Evolutionary conservation across 2,329 filamentous ascomycete species (phyloP), one percentile per base, ranked within the genome.

Genomic region (Colletotrichum salicis): DNA sequence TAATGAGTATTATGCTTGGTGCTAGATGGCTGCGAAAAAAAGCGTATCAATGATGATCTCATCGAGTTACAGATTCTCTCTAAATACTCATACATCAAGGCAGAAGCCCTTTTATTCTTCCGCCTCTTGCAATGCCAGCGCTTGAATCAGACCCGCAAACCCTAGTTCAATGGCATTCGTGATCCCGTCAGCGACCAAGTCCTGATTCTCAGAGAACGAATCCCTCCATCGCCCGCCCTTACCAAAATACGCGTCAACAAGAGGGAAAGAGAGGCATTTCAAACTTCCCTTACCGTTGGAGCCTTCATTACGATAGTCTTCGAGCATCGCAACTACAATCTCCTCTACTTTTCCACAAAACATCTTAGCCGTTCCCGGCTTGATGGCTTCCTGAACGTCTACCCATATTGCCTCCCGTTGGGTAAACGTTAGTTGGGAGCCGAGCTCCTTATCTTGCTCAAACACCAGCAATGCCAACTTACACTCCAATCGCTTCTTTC

Each of bases 1-100:
- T 22, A 72, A 72, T 19, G 73, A 78, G 58, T 81, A 79, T 60
- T 80, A 78, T 55, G 76, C 76, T 55, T 81, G 76, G 70, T 72
- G 70, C 67, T 72, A 71, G 61, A 62, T 41, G 29, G 31, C n/a
- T 56, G 5, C 13, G 27, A n/a, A 19, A 35, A 19, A 35, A 27
- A 41, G 12, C 2, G 0, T 35, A 71, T 12, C 27, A 41, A 60
- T 1, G 55, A 70, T 45, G 19, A 41, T 48, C 33, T 64, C 27
- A 55, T 41, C 31, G 12, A 29, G 22, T 51, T 66, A n/a, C 56
- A 13, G 5, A 12, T 61, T 12, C 48, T 31, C 27, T 3, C 5
- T 51, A n/a, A 10, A 33, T 66, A 5, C 55, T 61, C 64, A n/a
- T 35, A 15, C 10, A 11, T 15, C 24, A 4, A 13, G 35, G 11